Base-by-base conservation (phyloP, 495 filamentous ascomycete species). In the Penicillium daleae region DNA sequence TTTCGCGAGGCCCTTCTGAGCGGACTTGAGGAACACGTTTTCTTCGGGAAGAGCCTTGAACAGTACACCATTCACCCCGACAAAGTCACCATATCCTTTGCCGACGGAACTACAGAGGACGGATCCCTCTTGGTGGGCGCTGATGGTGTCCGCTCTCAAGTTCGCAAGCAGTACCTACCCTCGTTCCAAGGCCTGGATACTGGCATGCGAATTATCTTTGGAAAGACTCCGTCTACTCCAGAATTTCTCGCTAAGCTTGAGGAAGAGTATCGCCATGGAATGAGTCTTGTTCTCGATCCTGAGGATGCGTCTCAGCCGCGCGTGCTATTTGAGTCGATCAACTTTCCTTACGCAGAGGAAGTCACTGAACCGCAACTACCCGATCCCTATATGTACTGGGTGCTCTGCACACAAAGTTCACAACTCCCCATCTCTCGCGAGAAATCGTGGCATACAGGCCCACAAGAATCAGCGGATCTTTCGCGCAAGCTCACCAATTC, bases 81-180 rank as follows among this genome's bases (percentile, higher is more conserved):
- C 6, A 61, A 61, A n/a, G 72, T 80, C 5, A 69, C 60, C 7
- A 77, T 72, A 7, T 64, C 57, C 39, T 84, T 83, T 53, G 42
- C 62, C 12, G 77, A 83, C 59, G 79, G 78, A 17, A 72, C 72
- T 17, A 59, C 44, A 3, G 73, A 65, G 22, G 35, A 70, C 3
- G 81, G 80, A 7, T 59, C 63, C 15, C 49, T 84, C 1, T 66
- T 84, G 13, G 71, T 84, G 15, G 81, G 81, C 19, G 80, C 80
- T 26, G 80, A 84, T 57, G 81, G 81, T 15, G 58, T 75, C 9
- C 67, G 69, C 29, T 82, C 77, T 39, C 51, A 61, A 22, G 71
- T 82, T 44, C 73, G 79, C 19, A 71, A 65, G 60, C 78, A 82
- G 60, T 66, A 78, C 40, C 63, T 83, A 10, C 81, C 82, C 10